Conservation (phyloP, 306 rosid genomes). For the Cajanus cajan region DNA sequence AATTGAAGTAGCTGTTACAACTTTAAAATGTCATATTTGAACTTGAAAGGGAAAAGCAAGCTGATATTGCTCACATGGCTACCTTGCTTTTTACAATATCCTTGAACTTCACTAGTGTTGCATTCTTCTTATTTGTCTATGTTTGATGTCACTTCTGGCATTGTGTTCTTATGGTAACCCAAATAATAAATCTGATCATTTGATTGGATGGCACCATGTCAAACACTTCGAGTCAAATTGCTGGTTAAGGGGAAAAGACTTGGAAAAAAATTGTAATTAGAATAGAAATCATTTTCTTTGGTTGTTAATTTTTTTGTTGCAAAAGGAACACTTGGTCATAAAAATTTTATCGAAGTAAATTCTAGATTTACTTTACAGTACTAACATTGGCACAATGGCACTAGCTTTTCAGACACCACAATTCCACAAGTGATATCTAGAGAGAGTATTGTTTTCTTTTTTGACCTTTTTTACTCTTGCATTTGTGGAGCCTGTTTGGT, state of each 20-base stretch:
- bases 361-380: neutral
- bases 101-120: neutral
- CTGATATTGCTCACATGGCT: neutral
- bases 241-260: neutral
- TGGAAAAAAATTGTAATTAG: neutral
- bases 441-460: neutral
- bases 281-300: neutral
- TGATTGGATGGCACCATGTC: neutral
- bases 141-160: neutral
- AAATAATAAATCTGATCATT: neutral
- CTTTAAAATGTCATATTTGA: neutral
- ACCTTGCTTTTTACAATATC: neutral
- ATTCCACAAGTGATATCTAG: neutral
- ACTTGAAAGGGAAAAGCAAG: neutral
- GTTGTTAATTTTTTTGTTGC: neutral
- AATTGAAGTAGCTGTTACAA: neutral
- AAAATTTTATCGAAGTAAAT: neutral
- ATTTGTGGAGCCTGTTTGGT: neutral
- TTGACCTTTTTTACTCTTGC: neutral
- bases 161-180: neutral
- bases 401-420: neutral
- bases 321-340: neutral
- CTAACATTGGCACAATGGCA: neutral
- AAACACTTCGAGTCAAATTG: neutral
- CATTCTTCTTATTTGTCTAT: neutral